phyloP scores from a whole-genome alignment of 441 rosid species.

The Gossypium laxum region DNA sequence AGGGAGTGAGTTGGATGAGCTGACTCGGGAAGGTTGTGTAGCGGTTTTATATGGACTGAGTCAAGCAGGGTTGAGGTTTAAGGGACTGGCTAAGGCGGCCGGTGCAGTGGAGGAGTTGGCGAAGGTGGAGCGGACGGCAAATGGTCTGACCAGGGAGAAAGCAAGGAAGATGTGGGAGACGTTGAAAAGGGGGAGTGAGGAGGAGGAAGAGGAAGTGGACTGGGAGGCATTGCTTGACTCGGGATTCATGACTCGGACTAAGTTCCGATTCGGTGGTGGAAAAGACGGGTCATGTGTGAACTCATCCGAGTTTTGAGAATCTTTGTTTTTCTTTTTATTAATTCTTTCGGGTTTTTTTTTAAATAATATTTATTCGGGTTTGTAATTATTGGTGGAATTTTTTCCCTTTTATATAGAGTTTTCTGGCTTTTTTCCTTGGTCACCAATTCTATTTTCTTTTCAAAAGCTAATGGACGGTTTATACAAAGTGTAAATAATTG shows the following conservation, averaged over 20 bases:
- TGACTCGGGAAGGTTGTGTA: slow-evolving; percentile 50
- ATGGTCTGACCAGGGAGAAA: slow-evolving; percentile 36
- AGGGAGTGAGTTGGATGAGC: slow-evolving; percentile 28
- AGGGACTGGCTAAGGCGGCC: slow-evolving; percentile 56
- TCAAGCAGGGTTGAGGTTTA: slow-evolving; percentile 56
- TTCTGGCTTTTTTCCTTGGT: not conserved
- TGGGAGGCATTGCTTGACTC: slow-evolving; percentile 73
- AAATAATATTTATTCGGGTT: not conserved
- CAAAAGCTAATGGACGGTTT: not conserved
- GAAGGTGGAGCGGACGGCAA: slow-evolving; percentile 37
- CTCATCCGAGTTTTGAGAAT: slow-evolving; percentile 37
- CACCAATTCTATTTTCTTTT: not conserved
- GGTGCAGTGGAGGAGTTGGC: slow-evolving; percentile 44
- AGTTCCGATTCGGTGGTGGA: slow-evolving; percentile 20
- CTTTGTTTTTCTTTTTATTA: not conserved
- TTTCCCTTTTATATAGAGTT: not conserved
- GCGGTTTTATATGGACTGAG: slow-evolving; percentile 50
- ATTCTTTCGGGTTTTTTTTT: not conserved
- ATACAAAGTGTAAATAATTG: slow-evolving; percentile 9
- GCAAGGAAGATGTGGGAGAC: slow-evolving; percentile 34
- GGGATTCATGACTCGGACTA: slow-evolving; percentile 24
- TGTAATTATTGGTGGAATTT: slow-evolving; percentile 17
- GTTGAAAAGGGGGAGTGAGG: slow-evolving; percentile 31
- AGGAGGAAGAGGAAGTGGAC: slow-evolving; percentile 40
- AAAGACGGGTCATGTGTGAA: slow-evolving; percentile 22